phyloP scores from a whole-genome alignment of 176 grass and related monocot species.

The Musa beccarii region DNA sequence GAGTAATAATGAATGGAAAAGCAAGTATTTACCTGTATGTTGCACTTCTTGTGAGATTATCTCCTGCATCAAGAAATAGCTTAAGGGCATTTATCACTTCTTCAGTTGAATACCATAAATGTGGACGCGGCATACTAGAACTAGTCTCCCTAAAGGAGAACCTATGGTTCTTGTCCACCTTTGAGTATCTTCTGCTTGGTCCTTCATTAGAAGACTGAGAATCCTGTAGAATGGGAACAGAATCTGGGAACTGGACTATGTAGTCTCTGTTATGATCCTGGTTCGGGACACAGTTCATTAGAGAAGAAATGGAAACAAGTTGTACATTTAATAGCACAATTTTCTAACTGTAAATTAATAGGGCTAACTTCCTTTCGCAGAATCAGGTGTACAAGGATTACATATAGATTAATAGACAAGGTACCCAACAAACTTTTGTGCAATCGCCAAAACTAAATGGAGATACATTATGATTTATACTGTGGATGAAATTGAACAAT shows the following conservation, averaged over 20 bases:
- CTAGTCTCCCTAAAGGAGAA: conserved; percentile 51
- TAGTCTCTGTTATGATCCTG: conserved; percentile 96
- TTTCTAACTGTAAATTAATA: too few species aligned
- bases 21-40: conserved; percentile 53
- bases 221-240: conserved; percentile 33
- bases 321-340: neutral
- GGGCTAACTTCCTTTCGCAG: too few species aligned
- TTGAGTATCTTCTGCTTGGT: conserved; percentile 26
- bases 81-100: conserved; percentile 65
- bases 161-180: conserved; percentile 26
- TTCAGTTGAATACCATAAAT: conserved; percentile 86
- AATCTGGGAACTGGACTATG: conserved; percentile 87
- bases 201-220: conserved; percentile 29
- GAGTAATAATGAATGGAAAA: neutral
- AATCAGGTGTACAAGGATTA: too few species aligned
- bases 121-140: conserved; percentile 44
- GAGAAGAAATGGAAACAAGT: conserved; percentile 24
- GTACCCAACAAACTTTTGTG: too few species aligned
- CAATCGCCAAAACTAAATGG: too few species aligned
- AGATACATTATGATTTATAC: too few species aligned
- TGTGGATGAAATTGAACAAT: too few species aligned
- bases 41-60: conserved; percentile 46
- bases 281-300: conserved; percentile 21
- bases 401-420: too few species aligned
- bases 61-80: conserved; percentile 58